Evolutionary conservation across 352 stramenopile genomes (phyloP).

Genomic region (Phytophthora fragariae): DNA sequence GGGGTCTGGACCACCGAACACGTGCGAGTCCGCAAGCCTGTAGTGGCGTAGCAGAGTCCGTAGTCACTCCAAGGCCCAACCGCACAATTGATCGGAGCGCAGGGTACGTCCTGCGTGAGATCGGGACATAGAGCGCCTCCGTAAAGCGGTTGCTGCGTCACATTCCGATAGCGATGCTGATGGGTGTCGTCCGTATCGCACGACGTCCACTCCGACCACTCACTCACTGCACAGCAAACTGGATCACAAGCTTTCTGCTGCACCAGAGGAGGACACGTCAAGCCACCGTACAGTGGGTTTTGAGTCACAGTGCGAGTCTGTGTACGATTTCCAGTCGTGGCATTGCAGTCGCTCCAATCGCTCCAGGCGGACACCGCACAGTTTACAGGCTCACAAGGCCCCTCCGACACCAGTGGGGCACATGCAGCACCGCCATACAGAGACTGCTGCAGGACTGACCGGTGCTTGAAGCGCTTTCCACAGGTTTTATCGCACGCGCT

Average conservation of each 20-base stretch:
- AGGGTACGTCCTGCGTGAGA: slow-evolving; percentile 46
- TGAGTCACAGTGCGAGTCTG: slow-evolving; percentile 43
- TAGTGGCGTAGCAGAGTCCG: slow-evolving; percentile 47
- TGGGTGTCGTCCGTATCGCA: slow-evolving; percentile 60
- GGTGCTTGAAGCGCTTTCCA: slow-evolving; percentile 49
- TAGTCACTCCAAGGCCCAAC: slow-evolving; percentile 53
- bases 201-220: slow-evolving; percentile 58
- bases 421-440: slow-evolving; percentile 48
- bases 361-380: slow-evolving; percentile 51
- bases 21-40: slow-evolving; percentile 50
- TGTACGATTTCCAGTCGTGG: slow-evolving; percentile 44
- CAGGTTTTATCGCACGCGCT: slow-evolving; percentile 48
- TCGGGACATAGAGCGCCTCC: slow-evolving; percentile 40
- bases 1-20: slow-evolving; percentile 32
- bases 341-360: slow-evolving; percentile 53
- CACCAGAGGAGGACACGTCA: slow-evolving; percentile 39
- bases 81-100: slow-evolving; percentile 53
- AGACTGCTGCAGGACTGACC: slow-evolving; percentile 32
- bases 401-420: slow-evolving; percentile 37
- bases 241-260: slow-evolving; percentile 62
- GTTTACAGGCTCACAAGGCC: slow-evolving; percentile 56
- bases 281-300: slow-evolving; percentile 47
- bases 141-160: slow-evolving; percentile 47
- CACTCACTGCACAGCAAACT: slow-evolving; percentile 44
- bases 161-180: slow-evolving; percentile 42